Conservation (phyloP, 192 early-diverging fungal genomes). For the Anaeromyces robustus region DNA sequence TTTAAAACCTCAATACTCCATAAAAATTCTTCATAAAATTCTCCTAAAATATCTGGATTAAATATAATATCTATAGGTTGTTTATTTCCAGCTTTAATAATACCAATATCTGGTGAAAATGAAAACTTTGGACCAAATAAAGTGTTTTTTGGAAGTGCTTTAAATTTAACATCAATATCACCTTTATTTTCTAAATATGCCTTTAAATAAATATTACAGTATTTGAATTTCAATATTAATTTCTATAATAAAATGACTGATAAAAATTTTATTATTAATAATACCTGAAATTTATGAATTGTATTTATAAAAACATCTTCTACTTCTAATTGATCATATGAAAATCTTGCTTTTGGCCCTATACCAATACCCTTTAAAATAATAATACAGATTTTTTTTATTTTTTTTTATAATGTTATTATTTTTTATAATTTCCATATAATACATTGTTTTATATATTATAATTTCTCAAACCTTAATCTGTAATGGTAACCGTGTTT, state of each 20-base stretch:
- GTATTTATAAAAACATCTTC: slow-evolving; percentile 37
- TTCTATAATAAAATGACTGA: too few relatives aligned
- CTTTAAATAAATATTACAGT: slow-evolving; percentile 12
- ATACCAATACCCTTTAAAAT: slow-evolving; percentile 24
- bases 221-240: too few relatives aligned
- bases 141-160: slow-evolving; percentile 3
- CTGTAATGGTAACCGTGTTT: slow-evolving; percentile 26
- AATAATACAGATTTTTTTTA: slow-evolving; percentile 1
- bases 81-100: slow-evolving; percentile 22
- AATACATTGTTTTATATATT: too few relatives aligned
- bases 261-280: not conserved
- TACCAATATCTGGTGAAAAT: slow-evolving; percentile 24
- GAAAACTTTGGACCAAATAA: slow-evolving; percentile 28
- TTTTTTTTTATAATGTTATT: not conserved
- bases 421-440: too few relatives aligned
- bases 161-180: slow-evolving; percentile 23
- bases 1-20: slow-evolving; percentile 27
- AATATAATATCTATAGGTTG: slow-evolving; percentile 21
- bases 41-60: slow-evolving; percentile 23
- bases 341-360: slow-evolving; percentile 35
- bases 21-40: slow-evolving; percentile 33
- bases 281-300: slow-evolving; percentile 28
- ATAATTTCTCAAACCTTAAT: slow-evolving; percentile 26
- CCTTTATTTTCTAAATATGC: slow-evolving; percentile 36
- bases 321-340: slow-evolving; percentile 30